phyloP scores from a whole-genome alignment of 345 rosid genomes.

The Iberis pinnata region DNA sequence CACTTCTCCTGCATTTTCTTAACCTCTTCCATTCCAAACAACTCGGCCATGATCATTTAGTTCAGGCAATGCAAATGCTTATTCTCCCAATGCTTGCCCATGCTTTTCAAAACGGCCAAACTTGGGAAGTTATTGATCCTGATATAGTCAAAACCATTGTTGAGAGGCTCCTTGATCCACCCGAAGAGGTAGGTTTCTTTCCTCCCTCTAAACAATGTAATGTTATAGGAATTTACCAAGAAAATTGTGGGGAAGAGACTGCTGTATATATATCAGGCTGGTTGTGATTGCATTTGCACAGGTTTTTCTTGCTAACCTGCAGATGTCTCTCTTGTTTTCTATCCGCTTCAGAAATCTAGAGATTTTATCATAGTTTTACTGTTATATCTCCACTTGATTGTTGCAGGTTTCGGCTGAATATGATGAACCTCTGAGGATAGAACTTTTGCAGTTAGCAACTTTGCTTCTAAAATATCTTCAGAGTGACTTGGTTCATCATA shows the following conservation, averaged over 20 bases:
- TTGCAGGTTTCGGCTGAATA: slow-evolving; percentile 94
- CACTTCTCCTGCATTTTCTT: slow-evolving; percentile 79
- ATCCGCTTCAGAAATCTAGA: slow-evolving; percentile 6
- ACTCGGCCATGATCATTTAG: slow-evolving; percentile 89
- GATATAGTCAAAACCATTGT: slow-evolving; percentile 80
- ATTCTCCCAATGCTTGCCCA: slow-evolving; percentile 98
- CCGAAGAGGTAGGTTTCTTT: slow-evolving; percentile 69
- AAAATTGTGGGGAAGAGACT: not conserved
- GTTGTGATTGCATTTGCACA: slow-evolving; percentile 7
- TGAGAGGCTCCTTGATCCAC: slow-evolving; percentile 99
- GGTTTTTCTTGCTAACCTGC: not conserved
- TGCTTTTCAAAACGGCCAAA: slow-evolving; percentile 83
- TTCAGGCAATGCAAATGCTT: slow-evolving; percentile 97
- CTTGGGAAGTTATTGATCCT: slow-evolving; percentile 94
- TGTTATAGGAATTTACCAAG: not conserved
- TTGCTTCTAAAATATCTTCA: slow-evolving; percentile 94
- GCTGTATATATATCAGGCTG: not conserved
- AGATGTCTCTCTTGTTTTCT: not conserved
- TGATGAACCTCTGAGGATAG: slow-evolving; percentile 94
- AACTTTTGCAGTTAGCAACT: slow-evolving; percentile 94
- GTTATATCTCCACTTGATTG: slow-evolving; percentile 20
- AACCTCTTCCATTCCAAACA: slow-evolving; percentile 89
- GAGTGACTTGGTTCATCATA: slow-evolving; percentile 87
- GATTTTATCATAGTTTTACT: slow-evolving; percentile 6
- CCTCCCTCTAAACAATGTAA: slow-evolving; percentile 6